Conservation (phyloP, 495 filamentous ascomycete genomes). For the Daldinia caldariorum region DNA sequence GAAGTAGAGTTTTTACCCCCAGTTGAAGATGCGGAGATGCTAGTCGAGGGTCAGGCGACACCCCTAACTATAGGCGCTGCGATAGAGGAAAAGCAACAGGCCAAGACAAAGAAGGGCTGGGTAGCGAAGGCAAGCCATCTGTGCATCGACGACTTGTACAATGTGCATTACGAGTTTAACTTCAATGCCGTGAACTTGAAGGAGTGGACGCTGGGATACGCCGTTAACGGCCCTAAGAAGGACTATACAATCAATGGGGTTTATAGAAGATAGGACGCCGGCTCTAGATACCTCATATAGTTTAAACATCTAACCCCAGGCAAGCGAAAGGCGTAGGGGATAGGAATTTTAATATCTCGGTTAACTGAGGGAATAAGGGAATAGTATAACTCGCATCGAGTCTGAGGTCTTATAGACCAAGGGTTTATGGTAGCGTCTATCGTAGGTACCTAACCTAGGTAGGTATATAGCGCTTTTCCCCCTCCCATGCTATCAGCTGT, state of each 20-base stretch:
- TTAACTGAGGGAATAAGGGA: not conserved
- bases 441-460: too few species aligned
- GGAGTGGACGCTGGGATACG: slow-evolving; percentile 67
- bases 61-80: slow-evolving; percentile 20
- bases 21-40: slow-evolving; percentile 1
- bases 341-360: not conserved
- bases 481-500: not conserved
- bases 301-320: not conserved
- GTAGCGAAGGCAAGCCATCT: slow-evolving; percentile 68
- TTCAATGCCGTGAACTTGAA: slow-evolving; percentile 64
- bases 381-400: not conserved
- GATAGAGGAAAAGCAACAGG: slow-evolving; percentile 34
- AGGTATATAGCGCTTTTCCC: not conserved
- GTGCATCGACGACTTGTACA: slow-evolving; percentile 72
- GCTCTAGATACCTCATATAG: not conserved
- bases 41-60: not conserved
- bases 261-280: slow-evolving; percentile 51
- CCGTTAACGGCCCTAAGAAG: slow-evolving; percentile 72
- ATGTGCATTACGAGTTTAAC: slow-evolving; percentile 67
- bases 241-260: slow-evolving; percentile 68
- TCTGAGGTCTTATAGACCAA: not conserved
- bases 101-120: slow-evolving; percentile 51
- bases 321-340: not conserved
- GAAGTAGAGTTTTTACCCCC: slow-evolving; percentile 57
- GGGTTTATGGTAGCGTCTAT: not conserved